A percentile compares a stretch with the other conserved stretches of the same genome.
Conservation (phyloP, 305 asterid species). For the Fraxinus xanthoxyloides region DNA sequence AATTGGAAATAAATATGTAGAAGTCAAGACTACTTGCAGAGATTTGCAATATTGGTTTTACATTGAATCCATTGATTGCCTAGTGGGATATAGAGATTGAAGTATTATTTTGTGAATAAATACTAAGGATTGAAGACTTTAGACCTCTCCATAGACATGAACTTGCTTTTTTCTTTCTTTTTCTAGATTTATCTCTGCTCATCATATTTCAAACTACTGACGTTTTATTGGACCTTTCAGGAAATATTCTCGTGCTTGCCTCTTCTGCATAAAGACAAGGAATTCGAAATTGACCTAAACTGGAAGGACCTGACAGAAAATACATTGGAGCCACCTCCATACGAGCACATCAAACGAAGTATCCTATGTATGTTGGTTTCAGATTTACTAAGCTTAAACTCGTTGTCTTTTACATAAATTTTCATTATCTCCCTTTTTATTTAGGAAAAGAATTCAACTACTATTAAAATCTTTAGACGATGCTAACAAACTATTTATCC, state of each 20-base stretch:
- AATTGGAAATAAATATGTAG: neutral
- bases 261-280: slow-evolving; percentile 64
- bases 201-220: slow-evolving; percentile 19
- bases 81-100: neutral
- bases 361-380: slow-evolving; percentile 51
- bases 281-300: slow-evolving; percentile 69
- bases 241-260: slow-evolving; percentile 69
- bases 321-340: slow-evolving; percentile 62
- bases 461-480: slow-evolving; percentile 8
- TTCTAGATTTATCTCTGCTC: slow-evolving; percentile 7
- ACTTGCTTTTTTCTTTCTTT: slow-evolving; percentile 17
- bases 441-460: slow-evolving; percentile 1
- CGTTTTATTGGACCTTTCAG: slow-evolving; percentile 42
- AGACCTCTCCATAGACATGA: slow-evolving; percentile 11
- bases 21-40: neutral
- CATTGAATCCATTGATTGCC: neutral
- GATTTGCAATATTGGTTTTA: neutral
- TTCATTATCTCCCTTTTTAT: slow-evolving; percentile 1
- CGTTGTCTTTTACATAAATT: slow-evolving; percentile 8
- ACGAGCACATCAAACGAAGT: slow-evolving; percentile 79
- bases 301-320: slow-evolving; percentile 60
- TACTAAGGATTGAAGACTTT: neutral
- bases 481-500: slow-evolving; percentile 14
- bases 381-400: slow-evolving; percentile 17
- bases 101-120: slow-evolving; percentile 5